A percentile compares a stretch with the other conserved stretches of the same genome.
phyloP scores from a whole-genome alignment of 2,329 filamentous ascomycete genomes.

The Colletotrichum sojae region DNA sequence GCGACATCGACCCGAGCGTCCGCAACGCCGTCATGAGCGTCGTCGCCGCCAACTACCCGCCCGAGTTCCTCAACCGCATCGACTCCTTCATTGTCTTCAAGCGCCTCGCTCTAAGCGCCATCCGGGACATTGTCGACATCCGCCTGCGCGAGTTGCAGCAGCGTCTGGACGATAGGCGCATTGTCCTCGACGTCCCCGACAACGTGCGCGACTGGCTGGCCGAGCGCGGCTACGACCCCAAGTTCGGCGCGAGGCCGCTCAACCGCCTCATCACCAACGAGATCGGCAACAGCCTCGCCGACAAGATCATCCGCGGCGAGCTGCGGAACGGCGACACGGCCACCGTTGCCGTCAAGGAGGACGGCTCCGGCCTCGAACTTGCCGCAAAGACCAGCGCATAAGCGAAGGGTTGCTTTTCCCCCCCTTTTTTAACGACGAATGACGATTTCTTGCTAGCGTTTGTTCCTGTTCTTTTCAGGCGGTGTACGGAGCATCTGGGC shows the following conservation, averaged over 20 bases:
- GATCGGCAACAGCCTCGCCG: constrained; percentile 89
- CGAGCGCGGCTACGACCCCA: constrained; percentile 90
- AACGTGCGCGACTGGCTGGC: constrained; percentile 89
- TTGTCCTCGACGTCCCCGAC: constrained; percentile 78
- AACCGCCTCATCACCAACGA: constrained; percentile 93
- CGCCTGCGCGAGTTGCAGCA: constrained; percentile 86
- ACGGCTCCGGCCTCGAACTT: constrained; percentile 71
- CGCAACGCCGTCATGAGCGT: constrained; percentile 90
- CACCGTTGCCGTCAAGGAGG: constrained; percentile 76
- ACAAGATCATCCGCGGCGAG: constrained; percentile 90
- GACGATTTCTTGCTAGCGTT: not conserved
- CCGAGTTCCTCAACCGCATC: constrained; percentile 96
- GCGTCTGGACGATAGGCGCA: constrained; percentile 87
- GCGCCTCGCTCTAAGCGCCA: constrained; percentile 81
- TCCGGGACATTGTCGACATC: constrained; percentile 95
- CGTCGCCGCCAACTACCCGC: constrained; percentile 81
- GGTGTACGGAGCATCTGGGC: not conserved
- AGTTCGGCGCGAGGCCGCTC: constrained; percentile 90
- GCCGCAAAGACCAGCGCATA: constrained; percentile 26
- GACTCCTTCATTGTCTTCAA: constrained; percentile 98
- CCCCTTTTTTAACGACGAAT: constrained; percentile 6
- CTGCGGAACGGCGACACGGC: constrained; percentile 83
- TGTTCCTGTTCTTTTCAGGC: not conserved
- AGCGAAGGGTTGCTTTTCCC: not conserved
- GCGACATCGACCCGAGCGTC: constrained; percentile 80